Conservation (phyloP, 148 eudicot genomes). For the Silene uniflora region DNA sequence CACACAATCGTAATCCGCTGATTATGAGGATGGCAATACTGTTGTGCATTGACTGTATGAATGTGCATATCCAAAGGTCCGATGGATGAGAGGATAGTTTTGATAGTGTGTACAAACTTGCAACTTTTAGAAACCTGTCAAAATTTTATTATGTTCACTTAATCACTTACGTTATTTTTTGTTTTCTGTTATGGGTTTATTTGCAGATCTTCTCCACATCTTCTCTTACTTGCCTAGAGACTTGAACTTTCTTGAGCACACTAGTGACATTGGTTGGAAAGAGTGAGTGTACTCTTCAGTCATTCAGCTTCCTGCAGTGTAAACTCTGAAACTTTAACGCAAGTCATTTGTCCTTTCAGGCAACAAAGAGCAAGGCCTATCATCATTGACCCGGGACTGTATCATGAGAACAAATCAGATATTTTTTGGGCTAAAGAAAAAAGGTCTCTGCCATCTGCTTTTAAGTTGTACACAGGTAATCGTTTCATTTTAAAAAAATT, state of each 20-base stretch:
- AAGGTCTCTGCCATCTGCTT: slow-evolving; percentile 78
- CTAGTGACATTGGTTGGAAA: slow-evolving; percentile 91
- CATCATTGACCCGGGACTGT: slow-evolving; percentile 87
- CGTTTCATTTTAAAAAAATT: background rate
- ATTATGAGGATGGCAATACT: too few species aligned
- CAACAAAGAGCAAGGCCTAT: slow-evolving; percentile 84
- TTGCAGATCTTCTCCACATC: slow-evolving; percentile 86
- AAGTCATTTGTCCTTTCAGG: slow-evolving; percentile 34
- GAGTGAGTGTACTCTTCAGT: slow-evolving; percentile 52
- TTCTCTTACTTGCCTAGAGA: slow-evolving; percentile 93
- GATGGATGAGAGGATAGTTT: background rate
- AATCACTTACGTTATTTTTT: background rate
- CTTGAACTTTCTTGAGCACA: slow-evolving; percentile 89
- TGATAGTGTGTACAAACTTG: background rate
- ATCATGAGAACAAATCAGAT: slow-evolving; percentile 74
- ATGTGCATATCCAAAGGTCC: background rate
- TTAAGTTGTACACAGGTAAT: slow-evolving; percentile 78
- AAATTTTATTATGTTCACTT: background rate
- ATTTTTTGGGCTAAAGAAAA: slow-evolving; percentile 92
- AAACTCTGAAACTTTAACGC: background rate
- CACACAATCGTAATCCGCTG: too few species aligned
- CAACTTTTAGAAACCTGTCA: background rate
- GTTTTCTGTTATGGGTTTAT: slow-evolving; percentile 16
- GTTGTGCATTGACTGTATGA: background rate
- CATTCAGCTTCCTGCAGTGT: slow-evolving; percentile 11